Evolutionary conservation across 441 rosid species (phyloP).

Genomic region (Populus trichocarpa): DNA sequence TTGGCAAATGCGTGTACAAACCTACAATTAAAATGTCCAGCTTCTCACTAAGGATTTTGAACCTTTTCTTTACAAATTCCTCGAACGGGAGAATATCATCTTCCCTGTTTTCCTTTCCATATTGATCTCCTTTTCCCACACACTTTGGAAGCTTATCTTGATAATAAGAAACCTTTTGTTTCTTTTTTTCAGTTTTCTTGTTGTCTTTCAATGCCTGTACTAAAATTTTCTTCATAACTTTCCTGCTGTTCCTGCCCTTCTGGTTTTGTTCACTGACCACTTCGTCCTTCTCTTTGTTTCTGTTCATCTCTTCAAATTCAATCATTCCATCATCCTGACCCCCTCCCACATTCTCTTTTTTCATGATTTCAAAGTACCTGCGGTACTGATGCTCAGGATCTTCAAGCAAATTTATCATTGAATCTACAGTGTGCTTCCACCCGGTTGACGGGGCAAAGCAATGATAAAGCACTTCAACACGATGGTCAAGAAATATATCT

Average conservation of each 20-base stretch:
- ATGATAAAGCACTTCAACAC: conserved; percentile 29
- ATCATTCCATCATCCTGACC: conserved; percentile 6
- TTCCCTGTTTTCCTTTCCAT: not conserved
- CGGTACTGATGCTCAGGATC: conserved; percentile 17
- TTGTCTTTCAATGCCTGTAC: not conserved
- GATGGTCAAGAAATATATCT: conserved; percentile 43
- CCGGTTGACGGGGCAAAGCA: conserved; percentile 35
- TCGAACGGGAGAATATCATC: not conserved
- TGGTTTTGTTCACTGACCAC: not conserved
- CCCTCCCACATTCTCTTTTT: not conserved
- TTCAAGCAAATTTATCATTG: conserved; percentile 29
- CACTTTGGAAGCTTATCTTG: not conserved
- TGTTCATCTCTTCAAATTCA: conserved; percentile 1
- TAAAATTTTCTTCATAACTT: not conserved
- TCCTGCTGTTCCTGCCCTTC: not conserved
- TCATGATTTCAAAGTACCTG: not conserved
- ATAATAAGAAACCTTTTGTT: not conserved
- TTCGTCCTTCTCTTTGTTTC: not conserved
- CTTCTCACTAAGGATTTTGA: not conserved
- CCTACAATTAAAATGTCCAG: conserved; percentile 19
- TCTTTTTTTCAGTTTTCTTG: not conserved
- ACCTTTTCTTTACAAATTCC: conserved; percentile 19
- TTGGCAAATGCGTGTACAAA: conserved; percentile 34
- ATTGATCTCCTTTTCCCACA: no score
- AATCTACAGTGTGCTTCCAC: no score